Evolutionary conservation across 306 rosid genomes (phyloP).

Genomic region (Oemleria cerasiformis): DNA sequence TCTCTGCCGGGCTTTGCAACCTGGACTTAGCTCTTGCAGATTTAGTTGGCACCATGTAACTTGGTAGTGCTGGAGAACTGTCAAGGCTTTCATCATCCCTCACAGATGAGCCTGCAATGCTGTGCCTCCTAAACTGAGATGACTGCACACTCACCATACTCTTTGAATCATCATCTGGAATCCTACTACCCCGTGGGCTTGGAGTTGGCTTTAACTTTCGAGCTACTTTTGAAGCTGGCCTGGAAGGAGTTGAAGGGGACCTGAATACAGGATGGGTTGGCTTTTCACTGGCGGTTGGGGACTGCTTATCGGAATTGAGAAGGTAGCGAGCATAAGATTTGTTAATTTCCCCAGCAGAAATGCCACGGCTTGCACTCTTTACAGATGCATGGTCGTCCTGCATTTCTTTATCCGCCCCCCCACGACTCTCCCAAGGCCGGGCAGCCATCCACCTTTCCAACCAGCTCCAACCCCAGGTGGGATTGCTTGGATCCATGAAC

Average conservation of each 20-base stretch:
- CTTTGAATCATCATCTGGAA: constrained; percentile 61
- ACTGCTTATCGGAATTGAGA: constrained; percentile 69
- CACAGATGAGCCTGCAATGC: constrained; percentile 58
- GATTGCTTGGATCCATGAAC: constrained; percentile 96
- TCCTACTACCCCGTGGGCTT: constrained; percentile 60
- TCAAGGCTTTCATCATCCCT: constrained; percentile 79
- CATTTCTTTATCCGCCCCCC: constrained; percentile 50
- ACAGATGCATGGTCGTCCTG: constrained; percentile 56
- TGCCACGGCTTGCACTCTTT: constrained; percentile 48
- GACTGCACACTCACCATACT: constrained; percentile 70
- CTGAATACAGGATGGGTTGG: constrained; percentile 50
- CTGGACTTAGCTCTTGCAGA: constrained; percentile 87
- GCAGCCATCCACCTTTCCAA: constrained; percentile 97
- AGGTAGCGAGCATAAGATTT: constrained; percentile 86
- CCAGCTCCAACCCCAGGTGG: constrained; percentile 99
- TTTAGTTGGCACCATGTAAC: constrained; percentile 84
- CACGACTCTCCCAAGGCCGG: constrained; percentile 62
- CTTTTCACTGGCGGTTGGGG: constrained; percentile 76
- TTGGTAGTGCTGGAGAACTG: constrained; percentile 67
- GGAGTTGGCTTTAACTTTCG: constrained; percentile 58
- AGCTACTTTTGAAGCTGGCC: constrained; percentile 38
- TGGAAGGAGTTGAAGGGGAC: constrained; percentile 68
- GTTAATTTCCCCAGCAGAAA: constrained; percentile 78
- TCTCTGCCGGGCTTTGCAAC: constrained; percentile 69
- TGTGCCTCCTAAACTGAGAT: constrained; percentile 71